Evolutionary conservation across 768 basidiomycete genomes (phyloP), one percentile per base, ranked within the genome.

Genomic region (Mycena indigotica): DNA sequence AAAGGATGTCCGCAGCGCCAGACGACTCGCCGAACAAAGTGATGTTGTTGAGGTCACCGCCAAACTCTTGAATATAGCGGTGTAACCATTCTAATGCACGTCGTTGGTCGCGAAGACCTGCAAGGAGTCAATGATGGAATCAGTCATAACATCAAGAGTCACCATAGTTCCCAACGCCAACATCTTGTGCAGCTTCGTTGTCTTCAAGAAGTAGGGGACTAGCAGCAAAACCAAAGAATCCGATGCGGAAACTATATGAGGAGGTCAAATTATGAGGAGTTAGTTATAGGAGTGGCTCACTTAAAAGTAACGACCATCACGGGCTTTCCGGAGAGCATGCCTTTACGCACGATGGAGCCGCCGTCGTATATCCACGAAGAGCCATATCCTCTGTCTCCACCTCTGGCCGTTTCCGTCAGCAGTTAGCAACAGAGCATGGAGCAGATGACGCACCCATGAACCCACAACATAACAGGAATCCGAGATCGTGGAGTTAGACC

Each of bases 111-210:
- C 80, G 80, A 23, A 89, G 75, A 44, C 85, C 86, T 86, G n/a
- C n/a, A n/a, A n/a, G n/a, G n/a, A 25, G 32, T 49, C 23, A 48
- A 39, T 30, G 30, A 66, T 41, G 66, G 17, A n/a, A 60, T 26
- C 17, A 6, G 50, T 30, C 26, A n/a, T n/a, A 19, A 29, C 39
- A 45, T 30, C 48, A 40, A 28, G 51, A 72, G 80, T 35, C 65
- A 84, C 89, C 90, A 64, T 89, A 92, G 72, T 92, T 92, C 10
- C 89, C 90, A 17, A 85, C 83, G 17, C 89, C 90, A 53, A 84
- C 79, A 38, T 90, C 87, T 24, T 87, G 87, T 17, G 78, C 81
- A 24, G 71, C 69, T 52, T 75, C 75, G 73, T 89, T 90, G 67
- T 91, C 89, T 53, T 88, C 87, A 38, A 78, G 79, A 51, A 93